Base-by-base conservation (phyloP, 257 asterid genomes). In the Avicennia marina region DNA sequence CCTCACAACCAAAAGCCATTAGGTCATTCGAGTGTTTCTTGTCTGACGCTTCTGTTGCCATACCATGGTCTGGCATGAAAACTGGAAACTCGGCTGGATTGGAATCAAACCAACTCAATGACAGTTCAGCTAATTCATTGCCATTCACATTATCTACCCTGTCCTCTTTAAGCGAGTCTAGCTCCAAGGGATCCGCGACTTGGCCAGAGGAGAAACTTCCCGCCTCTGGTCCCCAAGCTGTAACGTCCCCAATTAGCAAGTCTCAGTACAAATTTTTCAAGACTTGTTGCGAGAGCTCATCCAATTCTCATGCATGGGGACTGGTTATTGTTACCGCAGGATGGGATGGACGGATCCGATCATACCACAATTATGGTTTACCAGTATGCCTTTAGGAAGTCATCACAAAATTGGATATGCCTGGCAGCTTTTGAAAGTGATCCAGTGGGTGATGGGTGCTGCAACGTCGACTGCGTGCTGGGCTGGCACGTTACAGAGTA, bases 131-230 rank as follows among this genome's bases (percentile, higher is more conserved):
- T 26, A 72, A 38, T 4, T 18, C 63, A 22, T 41, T 82, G 67
- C 94, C 83, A 18, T 81, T 83, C 70, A 73, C 83, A 25, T 69
- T 82, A 11, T 65, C 83, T 29, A 19, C 80, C 32, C 61, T 65
- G 50, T 78, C 77, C 67, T 73, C 90, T 11, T 58, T 78, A 61
- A 66, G 73, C 36, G 94, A 81, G 60, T 71, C 91, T 6, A 63
- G 61, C 56, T 75, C 86, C 7, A 81, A 76, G 61, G 87, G 87
- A 33, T 82, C 94, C 3, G 98, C 89, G 13, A 90, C 98, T 19
- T 90, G 98, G 98, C 98, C 98, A 0, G 98, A 90, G 78, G 98
- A 90, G 72, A 90, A 87, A 72, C 98, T 90, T 48, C 96, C 89
- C 0, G 24, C 58, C 11, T 65, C 94, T 6, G 72, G 62, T 32